Percentiles rank a stretch among this genome's conserved stretches.
phyloP scores from a whole-genome alignment of 78 protist genomes.

The Acrasis kona region DNA sequence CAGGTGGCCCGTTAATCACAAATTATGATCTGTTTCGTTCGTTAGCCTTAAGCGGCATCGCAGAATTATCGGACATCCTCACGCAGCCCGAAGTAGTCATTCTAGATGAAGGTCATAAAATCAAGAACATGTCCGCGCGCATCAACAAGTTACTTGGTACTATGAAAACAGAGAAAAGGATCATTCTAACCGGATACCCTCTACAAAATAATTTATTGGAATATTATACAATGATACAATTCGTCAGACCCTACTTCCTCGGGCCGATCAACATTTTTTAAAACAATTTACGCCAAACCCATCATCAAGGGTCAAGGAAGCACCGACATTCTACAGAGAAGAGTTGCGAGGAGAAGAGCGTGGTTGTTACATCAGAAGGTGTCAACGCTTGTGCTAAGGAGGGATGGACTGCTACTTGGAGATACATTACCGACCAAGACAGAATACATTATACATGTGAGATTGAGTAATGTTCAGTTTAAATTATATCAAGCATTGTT shows the following conservation, averaged over 20 bases:
- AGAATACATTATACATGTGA: background rate
- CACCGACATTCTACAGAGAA: background rate
- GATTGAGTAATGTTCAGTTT: background rate
- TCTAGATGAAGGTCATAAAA: slow-evolving; percentile 23
- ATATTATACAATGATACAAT: slow-evolving; percentile 22
- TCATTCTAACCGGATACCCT: slow-evolving; percentile 18
- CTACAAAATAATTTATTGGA: slow-evolving; percentile 12
- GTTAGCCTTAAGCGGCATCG: too few relatives aligned
- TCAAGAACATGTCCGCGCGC: background rate
- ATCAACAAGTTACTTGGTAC: background rate
- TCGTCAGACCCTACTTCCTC: slow-evolving; percentile 10
- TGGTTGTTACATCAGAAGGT: background rate
- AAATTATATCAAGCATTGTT: too few relatives aligned
- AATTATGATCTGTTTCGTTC: too few relatives aligned
- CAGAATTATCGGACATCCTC: too few relatives aligned
- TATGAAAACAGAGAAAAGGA: background rate
- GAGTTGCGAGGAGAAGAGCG: background rate
- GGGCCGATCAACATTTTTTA: background rate
- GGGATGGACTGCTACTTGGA: background rate
- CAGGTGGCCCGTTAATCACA: too few relatives aligned
- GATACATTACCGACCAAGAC: background rate
- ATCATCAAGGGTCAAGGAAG: background rate
- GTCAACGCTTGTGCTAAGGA: background rate
- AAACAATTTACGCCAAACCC: background rate
- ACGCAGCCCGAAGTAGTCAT: slow-evolving; percentile 9